Evolutionary conservation across 768 basidiomycete species (phyloP).

Genomic region (Rhodotorula graminis): DNA sequence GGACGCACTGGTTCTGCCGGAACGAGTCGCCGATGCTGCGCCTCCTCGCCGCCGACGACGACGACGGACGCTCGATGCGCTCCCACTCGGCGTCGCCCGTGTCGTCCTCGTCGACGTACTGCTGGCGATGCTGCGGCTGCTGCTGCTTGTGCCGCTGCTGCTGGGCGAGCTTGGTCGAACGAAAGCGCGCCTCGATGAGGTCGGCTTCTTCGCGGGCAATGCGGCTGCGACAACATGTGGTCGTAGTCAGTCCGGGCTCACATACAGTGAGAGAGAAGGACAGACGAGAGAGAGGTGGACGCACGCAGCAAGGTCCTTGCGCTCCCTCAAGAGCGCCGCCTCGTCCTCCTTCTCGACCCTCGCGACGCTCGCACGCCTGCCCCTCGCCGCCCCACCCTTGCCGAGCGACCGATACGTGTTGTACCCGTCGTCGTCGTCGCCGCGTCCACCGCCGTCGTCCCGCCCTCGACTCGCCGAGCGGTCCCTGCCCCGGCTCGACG

Average conservation of each 20-base stretch:
- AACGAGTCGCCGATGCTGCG: slow-evolving; percentile 25
- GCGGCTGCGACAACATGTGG: background rate
- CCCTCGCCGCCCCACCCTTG: background rate
- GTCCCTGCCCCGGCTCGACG: background rate
- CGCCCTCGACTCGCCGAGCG: background rate
- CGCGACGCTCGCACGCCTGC: background rate
- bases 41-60: background rate
- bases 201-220: slow-evolving; percentile 29
- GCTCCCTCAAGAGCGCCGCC: background rate
- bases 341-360: background rate
- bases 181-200: slow-evolving; percentile 13
- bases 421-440: background rate
- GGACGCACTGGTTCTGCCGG: slow-evolving; percentile 22
- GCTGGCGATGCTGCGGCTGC: background rate
- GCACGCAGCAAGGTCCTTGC: slow-evolving; percentile 12
- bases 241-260: background rate
- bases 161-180: background rate
- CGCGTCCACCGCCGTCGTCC: background rate
- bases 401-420: slow-evolving; percentile 7
- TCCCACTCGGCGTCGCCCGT: background rate
- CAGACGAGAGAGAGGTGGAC: background rate
- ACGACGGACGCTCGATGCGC: background rate
- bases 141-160: background rate
- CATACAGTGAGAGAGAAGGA: too few species aligned
- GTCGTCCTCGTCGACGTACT: slow-evolving; percentile 3